Percentiles rank a stretch among this genome's conserved stretches.
These are phyloP conservation scores for Gleditsia sinensis DNA, from an alignment of 306 rosid genomes.

Conservation along the genomic window DNA sequence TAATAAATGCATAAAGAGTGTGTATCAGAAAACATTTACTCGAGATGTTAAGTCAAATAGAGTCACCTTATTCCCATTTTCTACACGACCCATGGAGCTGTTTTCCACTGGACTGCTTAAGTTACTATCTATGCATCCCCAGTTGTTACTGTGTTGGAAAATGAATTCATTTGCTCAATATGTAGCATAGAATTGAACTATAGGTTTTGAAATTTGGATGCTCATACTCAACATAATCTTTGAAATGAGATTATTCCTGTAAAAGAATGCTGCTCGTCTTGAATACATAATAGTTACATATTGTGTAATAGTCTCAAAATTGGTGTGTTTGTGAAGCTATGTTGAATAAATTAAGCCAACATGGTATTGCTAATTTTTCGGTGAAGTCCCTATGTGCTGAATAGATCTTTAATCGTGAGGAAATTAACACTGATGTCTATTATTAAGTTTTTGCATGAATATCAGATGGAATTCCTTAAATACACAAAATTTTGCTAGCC, in stretches of 20 bases:
- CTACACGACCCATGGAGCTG: slow-evolving; percentile 53
- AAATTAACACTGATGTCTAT: background rate
- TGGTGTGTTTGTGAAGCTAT: slow-evolving; percentile 48
- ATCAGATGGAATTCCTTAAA: too few species aligned
- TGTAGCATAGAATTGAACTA: slow-evolving; percentile 54
- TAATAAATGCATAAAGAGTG: slow-evolving; percentile 56
- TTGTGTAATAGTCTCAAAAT: slow-evolving; percentile 55
- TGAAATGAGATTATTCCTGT: slow-evolving; percentile 59
- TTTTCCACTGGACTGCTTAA: slow-evolving; percentile 36
- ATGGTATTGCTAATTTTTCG: slow-evolving; percentile 10
- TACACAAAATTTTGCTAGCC: too few species aligned
- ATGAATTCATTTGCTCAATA: slow-evolving; percentile 51
- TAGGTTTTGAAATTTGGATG: slow-evolving; percentile 39
- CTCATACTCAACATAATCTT: slow-evolving; percentile 44
- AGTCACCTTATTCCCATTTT: slow-evolving; percentile 36
- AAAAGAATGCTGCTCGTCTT: slow-evolving; percentile 51
- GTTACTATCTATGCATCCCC: slow-evolving; percentile 49
- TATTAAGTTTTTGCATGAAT: too few species aligned
- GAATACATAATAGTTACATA: slow-evolving; percentile 49
- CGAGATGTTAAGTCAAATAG: slow-evolving; percentile 43
- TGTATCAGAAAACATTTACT: slow-evolving; percentile 48
- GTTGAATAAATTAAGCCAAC: slow-evolving; percentile 46
- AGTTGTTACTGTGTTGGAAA: slow-evolving; percentile 50
- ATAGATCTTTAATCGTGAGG: background rate
- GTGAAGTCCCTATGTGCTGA: background rate